phyloP scores from a whole-genome alignment of 192 early-diverging fungal genomes.

The Helicostylum pulchrum region DNA sequence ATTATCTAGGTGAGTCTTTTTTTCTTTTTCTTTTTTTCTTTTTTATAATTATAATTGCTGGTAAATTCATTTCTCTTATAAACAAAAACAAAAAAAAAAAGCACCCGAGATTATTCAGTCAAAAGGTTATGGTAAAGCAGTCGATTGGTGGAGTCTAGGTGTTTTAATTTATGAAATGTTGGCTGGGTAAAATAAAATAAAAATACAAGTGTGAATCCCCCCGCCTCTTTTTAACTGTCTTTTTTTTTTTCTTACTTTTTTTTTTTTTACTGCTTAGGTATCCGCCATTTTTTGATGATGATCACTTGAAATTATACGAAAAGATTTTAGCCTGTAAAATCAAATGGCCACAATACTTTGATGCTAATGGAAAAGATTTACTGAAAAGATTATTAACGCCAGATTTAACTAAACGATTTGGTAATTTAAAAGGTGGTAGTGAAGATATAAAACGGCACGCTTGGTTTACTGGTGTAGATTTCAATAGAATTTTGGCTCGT shows the following conservation, averaged over 20 bases:
- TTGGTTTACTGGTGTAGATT: constrained; percentile 81
- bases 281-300: constrained; percentile 88
- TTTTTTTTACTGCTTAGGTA: constrained; percentile 29
- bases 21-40: not conserved
- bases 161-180: constrained; percentile 88
- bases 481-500: constrained; percentile 51
- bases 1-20: constrained; percentile 46
- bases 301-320: constrained; percentile 84
- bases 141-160: constrained; percentile 90
- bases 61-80: not conserved
- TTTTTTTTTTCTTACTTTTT: not conserved
- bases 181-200: constrained; percentile 46
- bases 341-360: constrained; percentile 72
- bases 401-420: constrained; percentile 77
- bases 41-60: not conserved
- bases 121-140: constrained; percentile 82
- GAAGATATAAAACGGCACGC: constrained; percentile 78
- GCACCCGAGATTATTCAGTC: constrained; percentile 83
- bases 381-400: constrained; percentile 72
- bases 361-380: constrained; percentile 65
- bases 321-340: constrained; percentile 79
- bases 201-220: too few relatives aligned
- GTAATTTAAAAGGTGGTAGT: constrained; percentile 75
- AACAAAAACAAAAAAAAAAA: not conserved
- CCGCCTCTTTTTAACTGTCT: too few relatives aligned